A percentile compares a stretch with the other conserved stretches of the same genome.
These are phyloP conservation scores for Fusarium falciforme DNA, from an alignment of 2,329 filamentous ascomycete genomes.

Conservation along the genomic window DNA sequence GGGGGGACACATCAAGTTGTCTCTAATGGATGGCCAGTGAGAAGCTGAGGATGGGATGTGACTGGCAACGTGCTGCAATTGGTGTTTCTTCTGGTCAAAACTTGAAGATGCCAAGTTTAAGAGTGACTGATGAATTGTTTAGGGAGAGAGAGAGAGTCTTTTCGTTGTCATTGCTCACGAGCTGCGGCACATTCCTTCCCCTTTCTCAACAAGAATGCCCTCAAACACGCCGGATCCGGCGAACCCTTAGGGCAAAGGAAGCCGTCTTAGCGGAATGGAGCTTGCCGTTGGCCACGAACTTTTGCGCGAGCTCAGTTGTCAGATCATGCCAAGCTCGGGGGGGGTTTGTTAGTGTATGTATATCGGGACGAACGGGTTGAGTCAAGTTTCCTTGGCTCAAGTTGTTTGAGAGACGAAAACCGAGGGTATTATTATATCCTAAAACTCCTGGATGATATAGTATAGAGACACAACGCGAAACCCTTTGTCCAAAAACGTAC, in stretches of 20 bases:
- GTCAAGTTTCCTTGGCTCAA: neutral
- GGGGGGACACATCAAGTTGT: conserved; percentile 12
- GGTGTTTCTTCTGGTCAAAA: neutral
- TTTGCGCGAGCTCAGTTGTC: neutral
- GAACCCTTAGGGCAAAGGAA: neutral
- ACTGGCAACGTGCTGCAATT: neutral
- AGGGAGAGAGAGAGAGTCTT: conserved; percentile 6
- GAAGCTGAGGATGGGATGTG: conserved; percentile 1
- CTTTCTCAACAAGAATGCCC: neutral
- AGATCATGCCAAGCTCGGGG: neutral
- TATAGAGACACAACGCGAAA: neutral
- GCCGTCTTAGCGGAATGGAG: neutral
- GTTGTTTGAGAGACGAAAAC: neutral
- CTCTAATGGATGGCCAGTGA: conserved; percentile 17
- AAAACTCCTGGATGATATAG: neutral
- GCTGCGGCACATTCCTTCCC: conserved; percentile 27
- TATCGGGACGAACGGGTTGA: neutral
- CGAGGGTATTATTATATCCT: conserved; percentile 6
- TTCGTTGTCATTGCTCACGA: conserved; percentile 5
- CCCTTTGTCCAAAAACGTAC: neutral
- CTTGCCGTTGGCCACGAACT: neutral
- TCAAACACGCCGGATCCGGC: neutral
- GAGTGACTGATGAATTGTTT: neutral
- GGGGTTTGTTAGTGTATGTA: neutral
- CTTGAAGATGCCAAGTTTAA: neutral